Conservation (phyloP, 345 rosid genomes). For the Passiflora organensis region DNA sequence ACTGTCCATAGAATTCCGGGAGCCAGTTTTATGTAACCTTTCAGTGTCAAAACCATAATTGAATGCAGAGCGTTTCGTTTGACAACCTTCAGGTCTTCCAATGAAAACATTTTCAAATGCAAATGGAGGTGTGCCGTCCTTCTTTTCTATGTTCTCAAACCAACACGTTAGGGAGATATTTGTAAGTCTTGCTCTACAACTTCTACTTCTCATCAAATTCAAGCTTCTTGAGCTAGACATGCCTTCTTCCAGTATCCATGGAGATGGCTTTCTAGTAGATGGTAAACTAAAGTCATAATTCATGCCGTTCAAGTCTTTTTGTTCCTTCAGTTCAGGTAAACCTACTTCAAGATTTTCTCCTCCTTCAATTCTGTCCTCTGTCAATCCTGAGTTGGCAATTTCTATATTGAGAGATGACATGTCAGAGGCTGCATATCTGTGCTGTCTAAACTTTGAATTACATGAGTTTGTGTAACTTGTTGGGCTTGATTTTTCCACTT, state of each 20-base stretch:
- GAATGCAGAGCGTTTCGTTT: constrained; percentile 22
- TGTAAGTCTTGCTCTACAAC: constrained; percentile 54
- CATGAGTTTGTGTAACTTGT: constrained; percentile 24
- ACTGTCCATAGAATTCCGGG: constrained; percentile 28
- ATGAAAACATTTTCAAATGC: constrained; percentile 32
- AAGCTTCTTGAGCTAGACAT: constrained; percentile 30
- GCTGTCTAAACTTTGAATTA: constrained; percentile 7
- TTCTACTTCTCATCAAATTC: constrained; percentile 55
- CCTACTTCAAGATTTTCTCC: constrained; percentile 23
- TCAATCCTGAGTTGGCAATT: constrained; percentile 19
- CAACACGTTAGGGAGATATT: constrained; percentile 21
- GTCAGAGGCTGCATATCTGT: constrained; percentile 9
- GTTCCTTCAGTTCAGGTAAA: constrained; percentile 24
- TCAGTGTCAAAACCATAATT: constrained; percentile 21
- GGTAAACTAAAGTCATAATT: constrained; percentile 24
- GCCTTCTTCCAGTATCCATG: constrained; percentile 35
- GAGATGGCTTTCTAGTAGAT: constrained; percentile 36
- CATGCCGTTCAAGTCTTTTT: constrained; percentile 14
- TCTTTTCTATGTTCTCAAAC: constrained; percentile 31
- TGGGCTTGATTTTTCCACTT: constrained; percentile 37
- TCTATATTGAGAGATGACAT: constrained; percentile 14
- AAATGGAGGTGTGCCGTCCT: constrained; percentile 31
- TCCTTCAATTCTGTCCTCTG: constrained; percentile 27
- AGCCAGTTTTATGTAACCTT: constrained; percentile 31
- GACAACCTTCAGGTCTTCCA: constrained; percentile 35